Evolutionary conservation across 139 green algal genomes (phyloP).

Genomic region (Asterochloris erici): DNA sequence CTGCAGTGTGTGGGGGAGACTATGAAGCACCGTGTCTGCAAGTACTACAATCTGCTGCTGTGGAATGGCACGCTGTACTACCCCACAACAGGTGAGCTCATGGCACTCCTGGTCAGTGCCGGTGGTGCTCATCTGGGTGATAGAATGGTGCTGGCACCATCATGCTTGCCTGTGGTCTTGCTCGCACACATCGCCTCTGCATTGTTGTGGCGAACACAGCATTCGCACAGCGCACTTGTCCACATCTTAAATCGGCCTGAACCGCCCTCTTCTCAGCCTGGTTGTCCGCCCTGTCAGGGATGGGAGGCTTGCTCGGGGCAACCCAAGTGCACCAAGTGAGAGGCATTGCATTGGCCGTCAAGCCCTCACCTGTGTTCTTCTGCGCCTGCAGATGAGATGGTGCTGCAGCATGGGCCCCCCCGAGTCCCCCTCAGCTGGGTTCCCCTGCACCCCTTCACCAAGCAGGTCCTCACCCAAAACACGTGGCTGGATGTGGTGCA

Average conservation of each 20-base stretch:
- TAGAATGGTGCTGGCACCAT: too few relatives aligned
- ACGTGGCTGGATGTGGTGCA: not conserved
- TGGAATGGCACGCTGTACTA: conserved; percentile 25
- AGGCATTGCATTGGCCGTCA: too few relatives aligned
- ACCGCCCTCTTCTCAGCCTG: not conserved
- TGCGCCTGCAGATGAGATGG: not conserved
- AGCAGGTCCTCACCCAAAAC: conserved; percentile 8
- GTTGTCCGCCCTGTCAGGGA: too few relatives aligned
- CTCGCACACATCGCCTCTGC: not conserved
- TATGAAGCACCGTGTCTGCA: conserved; percentile 23
- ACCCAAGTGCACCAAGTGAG: too few relatives aligned
- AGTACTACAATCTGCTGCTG: conserved; percentile 22
- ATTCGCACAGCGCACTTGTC: not conserved
- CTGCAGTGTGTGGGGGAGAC: conserved; percentile 19
- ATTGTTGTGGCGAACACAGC: not conserved
- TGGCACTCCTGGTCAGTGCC: not conserved
- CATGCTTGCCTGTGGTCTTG: not conserved
- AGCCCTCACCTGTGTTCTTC: not conserved
- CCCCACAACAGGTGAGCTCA: conserved; percentile 4
- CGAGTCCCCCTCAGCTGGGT: conserved; percentile 17
- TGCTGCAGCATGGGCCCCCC: conserved; percentile 1
- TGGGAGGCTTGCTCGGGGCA: too few relatives aligned
- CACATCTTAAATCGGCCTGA: not conserved
- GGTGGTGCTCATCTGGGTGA: not conserved
- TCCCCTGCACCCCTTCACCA: not conserved